Percentiles rank a stretch among this genome's conserved stretches.
Evolutionary conservation across 1,139 yeast species (phyloP).

Genomic region (Kurtzmaniella quercitrusa): DNA sequence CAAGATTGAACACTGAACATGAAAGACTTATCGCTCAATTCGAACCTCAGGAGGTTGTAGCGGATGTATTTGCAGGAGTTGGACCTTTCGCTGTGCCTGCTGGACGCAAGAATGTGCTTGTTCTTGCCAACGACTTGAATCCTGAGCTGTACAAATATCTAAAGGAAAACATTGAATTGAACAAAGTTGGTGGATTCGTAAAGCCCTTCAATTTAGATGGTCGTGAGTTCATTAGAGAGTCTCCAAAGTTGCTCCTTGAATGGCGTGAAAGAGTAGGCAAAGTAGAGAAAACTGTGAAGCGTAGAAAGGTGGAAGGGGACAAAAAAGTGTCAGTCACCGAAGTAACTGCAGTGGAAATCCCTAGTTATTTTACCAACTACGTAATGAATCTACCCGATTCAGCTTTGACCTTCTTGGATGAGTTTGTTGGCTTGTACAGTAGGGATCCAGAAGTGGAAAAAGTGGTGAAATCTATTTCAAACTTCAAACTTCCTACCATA

Average conservation of each 20-base stretch:
- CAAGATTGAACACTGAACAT: slow-evolving; percentile 91
- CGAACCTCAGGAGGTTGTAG: slow-evolving; percentile 64
- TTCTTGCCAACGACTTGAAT: slow-evolving; percentile 88
- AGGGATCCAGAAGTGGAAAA: slow-evolving; percentile 30
- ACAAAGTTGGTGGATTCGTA: slow-evolving; percentile 62
- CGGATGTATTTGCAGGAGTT: slow-evolving; percentile 98
- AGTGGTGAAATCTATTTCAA: slow-evolving; percentile 28
- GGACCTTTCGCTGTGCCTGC: slow-evolving; percentile 99
- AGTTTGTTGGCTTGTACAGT: slow-evolving; percentile 66
- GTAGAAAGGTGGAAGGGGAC: slow-evolving; percentile 26
- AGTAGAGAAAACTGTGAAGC: slow-evolving; percentile 28
- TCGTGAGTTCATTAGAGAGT: slow-evolving; percentile 63
- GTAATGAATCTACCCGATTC: slow-evolving; percentile 97
- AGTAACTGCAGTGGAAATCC: slow-evolving; percentile 40
- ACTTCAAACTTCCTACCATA: slow-evolving; percentile 65
- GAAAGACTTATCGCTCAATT: slow-evolving; percentile 68
- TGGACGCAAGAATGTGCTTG: slow-evolving; percentile 75
- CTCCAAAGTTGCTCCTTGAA: slow-evolving; percentile 48
- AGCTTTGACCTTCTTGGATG: slow-evolving; percentile 80
- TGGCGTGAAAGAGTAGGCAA: slow-evolving; percentile 23
- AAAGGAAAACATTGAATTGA: slow-evolving; percentile 56
- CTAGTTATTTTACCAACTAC: slow-evolving; percentile 62
- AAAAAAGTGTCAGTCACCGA: slow-evolving; percentile 21
- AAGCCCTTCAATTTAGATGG: slow-evolving; percentile 75
- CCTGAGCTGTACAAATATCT: slow-evolving; percentile 79